These are phyloP conservation scores for Helicocarpus griseus DNA, from an alignment of 2,329 filamentous ascomycete species.

Conservation along the genomic window DNA sequence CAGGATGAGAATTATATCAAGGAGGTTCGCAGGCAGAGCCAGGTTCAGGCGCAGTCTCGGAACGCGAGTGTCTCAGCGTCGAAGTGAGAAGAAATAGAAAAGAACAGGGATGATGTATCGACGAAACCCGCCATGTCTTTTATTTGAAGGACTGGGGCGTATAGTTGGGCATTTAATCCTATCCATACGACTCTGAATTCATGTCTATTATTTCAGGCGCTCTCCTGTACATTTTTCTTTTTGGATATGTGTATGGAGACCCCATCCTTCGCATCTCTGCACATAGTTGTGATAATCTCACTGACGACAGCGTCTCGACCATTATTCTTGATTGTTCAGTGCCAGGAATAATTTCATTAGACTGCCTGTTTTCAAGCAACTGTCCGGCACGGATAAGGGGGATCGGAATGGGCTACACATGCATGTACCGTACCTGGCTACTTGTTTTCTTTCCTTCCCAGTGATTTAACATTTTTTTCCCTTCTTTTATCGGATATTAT, in stretches of 20 bases:
- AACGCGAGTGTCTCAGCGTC: not conserved
- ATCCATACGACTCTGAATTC: too few species aligned
- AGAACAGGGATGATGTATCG: not conserved
- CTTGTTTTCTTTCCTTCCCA: not conserved
- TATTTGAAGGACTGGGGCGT: not conserved
- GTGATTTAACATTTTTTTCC: too few species aligned
- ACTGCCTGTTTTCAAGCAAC: too few species aligned
- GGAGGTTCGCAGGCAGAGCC: not conserved
- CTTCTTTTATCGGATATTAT: not conserved
- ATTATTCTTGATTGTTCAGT: too few species aligned
- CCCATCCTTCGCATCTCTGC: not conserved
- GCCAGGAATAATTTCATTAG: too few species aligned
- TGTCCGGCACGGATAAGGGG: too few species aligned
- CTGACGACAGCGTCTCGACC: not conserved
- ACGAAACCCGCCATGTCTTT: not conserved
- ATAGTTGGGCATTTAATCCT: not conserved
- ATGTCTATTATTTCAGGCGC: too few species aligned
- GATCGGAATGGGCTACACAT: too few species aligned
- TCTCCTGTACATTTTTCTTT: not conserved
- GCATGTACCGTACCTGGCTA: not conserved
- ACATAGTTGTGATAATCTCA: not conserved
- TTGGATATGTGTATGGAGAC: not conserved
- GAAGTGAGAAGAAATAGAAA: too few species aligned
- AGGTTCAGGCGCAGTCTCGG: not conserved
- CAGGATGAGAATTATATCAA: conserved; percentile 5